Evolutionary conservation across 768 basidiomycete genomes (phyloP), one percentile per base, ranked within the genome.

Genomic region (Butyriboletus loyo): DNA sequence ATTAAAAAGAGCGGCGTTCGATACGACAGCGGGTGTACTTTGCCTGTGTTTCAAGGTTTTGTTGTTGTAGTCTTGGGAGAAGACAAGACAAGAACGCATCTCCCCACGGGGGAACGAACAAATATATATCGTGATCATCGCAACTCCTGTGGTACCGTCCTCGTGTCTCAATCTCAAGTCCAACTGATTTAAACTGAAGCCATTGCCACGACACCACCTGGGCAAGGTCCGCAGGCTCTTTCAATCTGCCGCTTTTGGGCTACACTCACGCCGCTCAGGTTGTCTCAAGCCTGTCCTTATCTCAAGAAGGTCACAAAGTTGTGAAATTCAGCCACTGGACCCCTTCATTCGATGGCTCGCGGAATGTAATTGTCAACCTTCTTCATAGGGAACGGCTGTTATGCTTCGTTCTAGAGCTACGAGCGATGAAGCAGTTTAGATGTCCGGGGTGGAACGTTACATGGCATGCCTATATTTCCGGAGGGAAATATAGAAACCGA

Each of bases 211-310:
- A 49, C 42, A 15, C 54, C 30, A 24, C 31, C 34, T 35, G 38
- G 40, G 31, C 14, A 38, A 50, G 27, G 39, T 34, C 41, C 48
- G 46, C 40, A 45, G n/a, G 30, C 52, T 39, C 63, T 32, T 65
- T 61, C 56, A 58, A 39, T 40, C 56, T 65, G 32, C 59, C 56
- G 25, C 46, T 56, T 65, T 56, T 41, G 62, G 62, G 64, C 28
- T 27, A 36, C 44, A 35, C 49, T 52, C 43, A 46, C 46, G 39
- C 50, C 43, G 14, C 19, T 34, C n/a, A n/a, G n/a, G 8, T 37
- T 21, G 7, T 45, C 40, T 34, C 41, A 28, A 41, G 41, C 43
- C 37, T 21, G 17, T 17, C 31, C 58, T 59, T 49, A 59, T 41
- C 50, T 34, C 22, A 34, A 38, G 32, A 41, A 24, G 40, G 21